Conservation (phyloP, 495 filamentous ascomycete genomes). For the Cairneyella variabilis region DNA sequence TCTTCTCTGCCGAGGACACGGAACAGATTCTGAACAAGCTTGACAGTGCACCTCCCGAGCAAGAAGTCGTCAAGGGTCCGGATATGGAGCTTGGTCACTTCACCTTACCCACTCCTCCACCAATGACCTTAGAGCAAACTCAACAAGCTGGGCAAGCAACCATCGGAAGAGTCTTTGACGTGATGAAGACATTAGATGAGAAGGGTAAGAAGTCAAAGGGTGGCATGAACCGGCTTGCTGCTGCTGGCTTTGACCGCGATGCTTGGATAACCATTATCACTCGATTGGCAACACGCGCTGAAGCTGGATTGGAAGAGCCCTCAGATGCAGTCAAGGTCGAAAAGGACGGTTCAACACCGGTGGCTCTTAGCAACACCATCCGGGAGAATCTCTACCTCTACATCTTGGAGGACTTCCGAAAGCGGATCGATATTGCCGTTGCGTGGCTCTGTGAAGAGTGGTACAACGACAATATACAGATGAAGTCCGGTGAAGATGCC, state of each 20-base stretch:
- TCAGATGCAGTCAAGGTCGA: constrained; percentile 46
- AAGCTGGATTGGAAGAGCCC: constrained; percentile 58
- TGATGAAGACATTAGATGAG: constrained; percentile 64
- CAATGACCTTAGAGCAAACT: constrained; percentile 63
- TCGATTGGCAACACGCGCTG: constrained; percentile 78
- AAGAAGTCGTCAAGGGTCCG: constrained; percentile 34
- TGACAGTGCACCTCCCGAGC: constrained; percentile 55
- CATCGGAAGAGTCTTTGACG: constrained; percentile 70
- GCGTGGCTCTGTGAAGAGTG: constrained; percentile 96
- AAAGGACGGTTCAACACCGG: constrained; percentile 25
- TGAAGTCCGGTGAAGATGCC: constrained; percentile 39
- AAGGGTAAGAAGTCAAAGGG: constrained; percentile 49
- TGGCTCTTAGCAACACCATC: constrained; percentile 58
- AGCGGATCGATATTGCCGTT: constrained; percentile 79
- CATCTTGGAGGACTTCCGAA: constrained; percentile 85
- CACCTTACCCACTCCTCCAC: constrained; percentile 72
- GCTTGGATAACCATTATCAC: constrained; percentile 87
- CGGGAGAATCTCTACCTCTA: constrained; percentile 77
- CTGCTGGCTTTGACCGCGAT: constrained; percentile 80
- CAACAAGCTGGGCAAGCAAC: constrained; percentile 63
- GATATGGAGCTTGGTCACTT: constrained; percentile 58
- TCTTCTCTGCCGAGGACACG: constrained; percentile 64
- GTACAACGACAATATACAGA: constrained; percentile 80
- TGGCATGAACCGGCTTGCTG: constrained; percentile 81
- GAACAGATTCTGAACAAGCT: constrained; percentile 70